Percentiles rank a stretch among this genome's conserved stretches.
Conservation (phyloP, 768 basidiomycete genomes). For the Mycena leptocephala region DNA sequence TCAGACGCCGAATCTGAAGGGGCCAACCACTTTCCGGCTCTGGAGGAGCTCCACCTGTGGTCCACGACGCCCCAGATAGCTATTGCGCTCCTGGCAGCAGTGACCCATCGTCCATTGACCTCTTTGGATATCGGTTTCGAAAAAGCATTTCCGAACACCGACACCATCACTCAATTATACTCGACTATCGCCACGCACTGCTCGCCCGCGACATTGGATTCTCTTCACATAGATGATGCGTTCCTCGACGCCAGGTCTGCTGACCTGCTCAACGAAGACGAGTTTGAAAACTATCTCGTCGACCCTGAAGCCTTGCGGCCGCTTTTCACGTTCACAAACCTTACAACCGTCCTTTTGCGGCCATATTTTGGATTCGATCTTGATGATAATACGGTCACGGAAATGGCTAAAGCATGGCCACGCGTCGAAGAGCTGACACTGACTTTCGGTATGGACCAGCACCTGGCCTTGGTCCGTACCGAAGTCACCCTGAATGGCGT, state of each 20-base stretch:
- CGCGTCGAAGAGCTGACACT: no score
- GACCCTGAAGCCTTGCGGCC: neutral
- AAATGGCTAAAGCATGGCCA: neutral
- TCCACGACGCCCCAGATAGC: no score
- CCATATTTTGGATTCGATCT: neutral
- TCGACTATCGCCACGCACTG: neutral
- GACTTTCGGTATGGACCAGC: no score
- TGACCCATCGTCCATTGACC: neutral
- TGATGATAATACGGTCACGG: neutral
- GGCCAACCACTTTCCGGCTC: no score
- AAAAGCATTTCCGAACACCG: neutral
- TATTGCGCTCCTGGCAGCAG: neutral
- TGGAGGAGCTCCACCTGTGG: no score
- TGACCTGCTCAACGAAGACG: neutral
- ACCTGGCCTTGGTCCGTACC: no score
- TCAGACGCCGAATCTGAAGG: no score
- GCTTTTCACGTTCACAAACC: neutral
- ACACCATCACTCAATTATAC: neutral
- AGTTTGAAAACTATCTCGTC: slow-evolving; percentile 1
- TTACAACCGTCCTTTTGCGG: neutral
- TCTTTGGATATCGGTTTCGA: neutral
- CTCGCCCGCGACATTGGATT: neutral
- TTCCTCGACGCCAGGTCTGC: neutral
- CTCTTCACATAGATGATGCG: neutral
- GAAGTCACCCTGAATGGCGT: no score